Base-by-base conservation (phyloP, 768 basidiomycete genomes). In the Boletus rufocinnamomeus region DNA sequence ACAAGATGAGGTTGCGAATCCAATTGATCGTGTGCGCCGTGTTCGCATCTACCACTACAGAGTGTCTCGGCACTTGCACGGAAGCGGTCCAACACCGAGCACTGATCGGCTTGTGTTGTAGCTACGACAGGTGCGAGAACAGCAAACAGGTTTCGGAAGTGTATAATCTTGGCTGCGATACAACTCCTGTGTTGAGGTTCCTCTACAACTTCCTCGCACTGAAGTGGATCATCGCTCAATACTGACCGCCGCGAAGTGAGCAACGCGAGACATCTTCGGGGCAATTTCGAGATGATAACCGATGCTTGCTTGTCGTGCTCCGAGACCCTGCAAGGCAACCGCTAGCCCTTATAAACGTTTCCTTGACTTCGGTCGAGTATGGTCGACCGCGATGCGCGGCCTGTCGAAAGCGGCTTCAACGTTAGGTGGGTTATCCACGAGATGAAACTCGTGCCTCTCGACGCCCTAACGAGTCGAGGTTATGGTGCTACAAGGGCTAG, bases 201-300 rank as follows among this genome's bases (percentile, higher is more conserved):
- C 0, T 14, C 13, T 6, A 14, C 13, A 6, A 35, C 34, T 35
- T 35, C 34, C 34, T 35, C 13, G 13, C 11, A 34, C 13, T 34
- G 32, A 2, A 13, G 7, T 6, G 13, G 34, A 14, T 35, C 34
- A 35, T 35, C 13, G 13, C 34, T 35, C 34, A 7, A 14, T 13
- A 80, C 80, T 72, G 83, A 34, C 1, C 25, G 46, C n/a, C 49
- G 59, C 16, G 59, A 50, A n/a, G 40, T 11, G 35, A 59, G 48
- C 28, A 34, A 11, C 0, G 58, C 50, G n/a, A 68, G 67, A 43
- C 62, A 69, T 51, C 21, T 59, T 44, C 47, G 54, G 17, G 59
- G n/a, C 53, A 27, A 49, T 34, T 35, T 64, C 60, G 52, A 69
- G 62, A 47, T 69, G 67, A 27, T 50, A 25, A 40, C 69, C 59